These are phyloP conservation scores for Mytilinidion resinicola DNA, from an alignment of 495 filamentous ascomycete genomes.

Conservation along the genomic window DNA sequence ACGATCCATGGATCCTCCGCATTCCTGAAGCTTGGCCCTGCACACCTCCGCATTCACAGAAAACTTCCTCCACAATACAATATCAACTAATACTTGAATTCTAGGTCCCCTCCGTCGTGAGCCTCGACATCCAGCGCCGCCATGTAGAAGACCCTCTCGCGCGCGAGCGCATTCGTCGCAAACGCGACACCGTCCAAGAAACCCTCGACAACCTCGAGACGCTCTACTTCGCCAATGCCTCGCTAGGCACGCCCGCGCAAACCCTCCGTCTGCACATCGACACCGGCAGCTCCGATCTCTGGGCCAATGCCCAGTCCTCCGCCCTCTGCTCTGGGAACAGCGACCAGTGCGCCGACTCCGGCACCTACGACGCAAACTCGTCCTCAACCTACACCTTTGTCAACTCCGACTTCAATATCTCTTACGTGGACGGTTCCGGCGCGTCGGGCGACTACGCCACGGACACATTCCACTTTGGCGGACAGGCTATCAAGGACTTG, in stretches of 20 bases:
- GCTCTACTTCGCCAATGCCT: slow-evolving; percentile 45
- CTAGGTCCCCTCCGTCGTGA: slow-evolving; percentile 13
- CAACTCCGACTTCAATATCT: slow-evolving; percentile 77
- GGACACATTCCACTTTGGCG: slow-evolving; percentile 68
- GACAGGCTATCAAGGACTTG: slow-evolving; percentile 52
- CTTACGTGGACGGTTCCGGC: slow-evolving; percentile 80
- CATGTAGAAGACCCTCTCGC: slow-evolving; percentile 29
- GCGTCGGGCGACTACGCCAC: slow-evolving; percentile 77
- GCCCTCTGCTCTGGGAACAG: slow-evolving; percentile 45
- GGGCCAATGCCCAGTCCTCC: slow-evolving; percentile 68
- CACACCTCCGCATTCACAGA: not conserved
- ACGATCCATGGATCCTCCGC: not conserved
- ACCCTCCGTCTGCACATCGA: slow-evolving; percentile 43
- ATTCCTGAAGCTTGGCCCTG: not conserved
- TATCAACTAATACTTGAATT: not conserved
- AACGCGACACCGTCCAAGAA: slow-evolving; percentile 31
- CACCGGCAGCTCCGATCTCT: slow-evolving; percentile 77
- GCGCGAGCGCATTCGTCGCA: slow-evolving; percentile 32
- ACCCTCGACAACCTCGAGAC: slow-evolving; percentile 39
- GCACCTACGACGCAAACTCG: slow-evolving; percentile 54
- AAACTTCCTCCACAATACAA: not conserved
- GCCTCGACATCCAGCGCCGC: slow-evolving; percentile 35
- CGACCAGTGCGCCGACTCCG: slow-evolving; percentile 32
- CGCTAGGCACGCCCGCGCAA: slow-evolving; percentile 43
- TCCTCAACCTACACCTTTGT: slow-evolving; percentile 80